These are phyloP conservation scores for Ormosia semicastrata DNA, from an alignment of 306 rosid genomes.

Conservation along the genomic window DNA sequence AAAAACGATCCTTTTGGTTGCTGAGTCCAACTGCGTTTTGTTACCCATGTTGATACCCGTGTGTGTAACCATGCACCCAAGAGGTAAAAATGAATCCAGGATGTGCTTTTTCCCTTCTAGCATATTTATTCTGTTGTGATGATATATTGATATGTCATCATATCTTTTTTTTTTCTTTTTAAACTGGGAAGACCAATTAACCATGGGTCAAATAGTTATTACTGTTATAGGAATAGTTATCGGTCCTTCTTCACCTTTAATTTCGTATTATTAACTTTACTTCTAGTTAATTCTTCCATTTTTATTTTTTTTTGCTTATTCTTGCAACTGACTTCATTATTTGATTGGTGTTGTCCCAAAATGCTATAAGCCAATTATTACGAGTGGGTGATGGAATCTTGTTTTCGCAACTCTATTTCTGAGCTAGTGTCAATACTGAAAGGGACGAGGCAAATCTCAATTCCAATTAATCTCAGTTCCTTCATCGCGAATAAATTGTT, in stretches of 20 bases:
- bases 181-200: no score
- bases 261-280: no score
- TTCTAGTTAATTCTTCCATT: no score
- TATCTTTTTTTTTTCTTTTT: no score
- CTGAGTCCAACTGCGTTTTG: not conserved
- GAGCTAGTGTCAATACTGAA: not conserved
- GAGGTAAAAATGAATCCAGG: not conserved
- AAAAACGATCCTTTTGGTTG: conserved; percentile 22
- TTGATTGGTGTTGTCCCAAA: not conserved
- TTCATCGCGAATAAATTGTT: no score
- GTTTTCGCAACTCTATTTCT: not conserved
- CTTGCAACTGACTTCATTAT: no score
- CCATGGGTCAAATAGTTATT: no score
- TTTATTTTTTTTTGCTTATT: no score
- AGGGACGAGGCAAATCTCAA: not conserved
- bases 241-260: no score
- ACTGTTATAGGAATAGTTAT: no score
- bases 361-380: not conserved
- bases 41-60: conserved; percentile 10
- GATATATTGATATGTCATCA: not conserved
- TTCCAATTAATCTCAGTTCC: no score
- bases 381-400: not conserved
- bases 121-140: not conserved
- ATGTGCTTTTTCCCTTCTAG: not conserved
- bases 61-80: not conserved